These are phyloP conservation scores for Fusarium agapanthi DNA, from an alignment of 2,329 filamentous ascomycete species.

Conservation along the genomic window DNA sequence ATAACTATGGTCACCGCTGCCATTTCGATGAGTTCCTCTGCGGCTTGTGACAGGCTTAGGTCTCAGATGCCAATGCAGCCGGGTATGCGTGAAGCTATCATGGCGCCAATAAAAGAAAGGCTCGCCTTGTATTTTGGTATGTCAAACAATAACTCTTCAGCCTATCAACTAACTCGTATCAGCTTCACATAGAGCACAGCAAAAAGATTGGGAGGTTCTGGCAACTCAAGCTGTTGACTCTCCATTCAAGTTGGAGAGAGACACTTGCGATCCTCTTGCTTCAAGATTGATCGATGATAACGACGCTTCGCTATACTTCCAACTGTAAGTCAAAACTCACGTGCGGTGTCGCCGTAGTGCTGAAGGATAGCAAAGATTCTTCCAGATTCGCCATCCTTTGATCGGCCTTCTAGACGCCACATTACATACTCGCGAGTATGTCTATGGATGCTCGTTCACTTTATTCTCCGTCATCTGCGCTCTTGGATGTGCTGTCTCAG, in stretches of 20 bases:
- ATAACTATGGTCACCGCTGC: constrained; percentile 3
- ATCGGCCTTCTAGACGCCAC: constrained; percentile 6
- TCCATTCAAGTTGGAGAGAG: constrained; percentile 13
- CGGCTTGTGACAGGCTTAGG: background rate
- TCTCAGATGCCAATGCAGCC: constrained; percentile 17
- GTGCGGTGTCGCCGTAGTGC: fast-evolving
- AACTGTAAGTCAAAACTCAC: background rate
- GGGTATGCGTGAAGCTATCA: constrained; percentile 8
- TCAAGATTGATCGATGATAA: constrained; percentile 6
- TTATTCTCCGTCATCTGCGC: constrained; percentile 10
- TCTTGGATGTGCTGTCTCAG: constrained; percentile 3
- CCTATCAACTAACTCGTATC: background rate
- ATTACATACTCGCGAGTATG: constrained; percentile 6
- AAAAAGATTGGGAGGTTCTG: constrained; percentile 11
- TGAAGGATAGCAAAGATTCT: background rate
- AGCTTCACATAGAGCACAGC: constrained; percentile 5
- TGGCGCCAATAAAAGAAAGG: constrained; percentile 16
- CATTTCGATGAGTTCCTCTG: background rate
- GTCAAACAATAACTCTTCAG: fast-evolving
- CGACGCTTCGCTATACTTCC: constrained; percentile 10
- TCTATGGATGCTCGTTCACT: constrained; percentile 8
- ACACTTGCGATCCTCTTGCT: constrained; percentile 3
- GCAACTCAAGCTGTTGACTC: constrained; percentile 6
- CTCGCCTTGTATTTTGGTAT: constrained; percentile 6
- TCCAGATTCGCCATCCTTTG: constrained; percentile 6